Conservation (phyloP, 768 basidiomycete genomes). For the Boletus sensibilis region DNA sequence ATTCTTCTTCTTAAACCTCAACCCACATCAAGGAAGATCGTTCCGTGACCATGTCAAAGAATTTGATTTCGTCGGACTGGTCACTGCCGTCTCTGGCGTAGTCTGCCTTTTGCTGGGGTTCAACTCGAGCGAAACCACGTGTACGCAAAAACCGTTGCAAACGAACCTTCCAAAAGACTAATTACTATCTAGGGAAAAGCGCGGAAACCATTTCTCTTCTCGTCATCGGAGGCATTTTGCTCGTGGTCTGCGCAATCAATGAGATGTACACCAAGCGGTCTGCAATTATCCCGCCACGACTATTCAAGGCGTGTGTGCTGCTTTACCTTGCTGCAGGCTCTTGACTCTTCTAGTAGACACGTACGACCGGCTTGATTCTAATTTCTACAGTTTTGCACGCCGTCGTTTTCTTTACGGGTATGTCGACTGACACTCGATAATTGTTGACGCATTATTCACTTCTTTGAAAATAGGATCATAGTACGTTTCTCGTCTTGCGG, state of each 20-base stretch:
- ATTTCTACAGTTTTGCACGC: conserved; percentile 36
- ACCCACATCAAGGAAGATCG: conserved; percentile 32
- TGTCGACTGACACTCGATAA: neutral
- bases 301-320: conserved; percentile 33
- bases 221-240: conserved; percentile 33
- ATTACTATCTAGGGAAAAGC: conserved; percentile 25
- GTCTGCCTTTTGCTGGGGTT: conserved; percentile 41
- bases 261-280: conserved; percentile 34
- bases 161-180: neutral
- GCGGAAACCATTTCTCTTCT: conserved; percentile 38
- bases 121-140: conserved; percentile 34
- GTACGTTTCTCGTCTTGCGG: conserved; percentile 11
- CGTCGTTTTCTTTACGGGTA: conserved; percentile 33
- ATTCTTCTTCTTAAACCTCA: conserved; percentile 38
- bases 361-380: conserved; percentile 37
- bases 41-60: conserved; percentile 32
- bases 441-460: neutral
- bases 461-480: conserved; percentile 22
- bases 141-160: conserved; percentile 15
- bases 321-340: neutral
- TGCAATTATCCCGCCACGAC: conserved; percentile 41
- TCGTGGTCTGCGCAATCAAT: conserved; percentile 33
- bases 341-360: conserved; percentile 28
- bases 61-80: conserved; percentile 43
- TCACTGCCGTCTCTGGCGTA: conserved; percentile 34